These are phyloP conservation scores for Syncephalastrum monosporum DNA, from an alignment of 371 early-diverging fungal species.

Conservation along the genomic window DNA sequence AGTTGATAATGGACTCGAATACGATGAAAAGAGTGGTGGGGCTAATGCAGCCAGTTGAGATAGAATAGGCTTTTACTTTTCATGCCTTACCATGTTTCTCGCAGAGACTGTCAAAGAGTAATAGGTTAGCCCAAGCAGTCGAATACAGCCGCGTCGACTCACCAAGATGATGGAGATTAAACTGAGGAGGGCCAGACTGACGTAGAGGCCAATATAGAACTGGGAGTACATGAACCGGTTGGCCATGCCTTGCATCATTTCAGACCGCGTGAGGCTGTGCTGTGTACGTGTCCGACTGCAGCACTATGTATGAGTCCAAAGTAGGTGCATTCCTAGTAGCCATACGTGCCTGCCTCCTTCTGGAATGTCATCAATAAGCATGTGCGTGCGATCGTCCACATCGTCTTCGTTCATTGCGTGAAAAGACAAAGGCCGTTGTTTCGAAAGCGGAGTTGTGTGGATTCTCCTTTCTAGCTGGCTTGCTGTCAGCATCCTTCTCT, in stretches of 20 bases:
- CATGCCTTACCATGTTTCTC: slow-evolving; percentile 40
- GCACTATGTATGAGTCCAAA: no score
- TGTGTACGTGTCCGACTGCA: slow-evolving; percentile 18
- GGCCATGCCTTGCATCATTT: slow-evolving; percentile 70
- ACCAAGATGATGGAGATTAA: slow-evolving; percentile 66
- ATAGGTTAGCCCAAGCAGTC: neutral
- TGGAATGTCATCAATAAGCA: no score
- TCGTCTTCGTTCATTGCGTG: no score
- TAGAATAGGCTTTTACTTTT: neutral
- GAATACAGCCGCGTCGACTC: slow-evolving; percentile 8
- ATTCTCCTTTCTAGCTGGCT: no score
- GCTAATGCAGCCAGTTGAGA: slow-evolving; percentile 14
- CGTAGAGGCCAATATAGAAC: slow-evolving; percentile 69
- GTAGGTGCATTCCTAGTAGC: no score
- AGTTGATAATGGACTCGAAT: slow-evolving; percentile 71
- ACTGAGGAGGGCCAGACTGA: slow-evolving; percentile 64
- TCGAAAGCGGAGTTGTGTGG: no score
- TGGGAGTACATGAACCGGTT: slow-evolving; percentile 78
- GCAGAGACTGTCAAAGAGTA: slow-evolving; percentile 29
- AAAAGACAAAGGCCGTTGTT: no score
- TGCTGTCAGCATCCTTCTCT: no score
- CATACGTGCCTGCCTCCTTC: no score
- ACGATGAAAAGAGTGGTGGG: slow-evolving; percentile 52
- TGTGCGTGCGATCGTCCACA: no score
- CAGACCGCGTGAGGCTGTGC: slow-evolving; percentile 59